Percentiles rank a stretch among this genome's conserved stretches.
Conservation (phyloP, 352 stramenopile species). For the Thalassiosira oceanica region DNA sequence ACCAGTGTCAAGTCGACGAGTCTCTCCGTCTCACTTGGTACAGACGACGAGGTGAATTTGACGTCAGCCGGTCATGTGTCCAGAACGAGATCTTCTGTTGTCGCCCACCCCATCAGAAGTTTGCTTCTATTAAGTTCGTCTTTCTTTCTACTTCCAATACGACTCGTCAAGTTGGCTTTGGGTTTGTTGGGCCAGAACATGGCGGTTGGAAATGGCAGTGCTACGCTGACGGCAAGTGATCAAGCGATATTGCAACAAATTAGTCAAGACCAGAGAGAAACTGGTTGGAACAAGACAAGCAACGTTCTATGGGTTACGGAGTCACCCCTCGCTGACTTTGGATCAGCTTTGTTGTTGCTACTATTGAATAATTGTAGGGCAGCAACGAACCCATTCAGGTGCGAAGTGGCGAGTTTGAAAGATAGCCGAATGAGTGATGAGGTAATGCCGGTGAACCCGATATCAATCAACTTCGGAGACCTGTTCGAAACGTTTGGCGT, state of each 20-base stretch:
- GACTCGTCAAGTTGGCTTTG: slow-evolving; percentile 67
- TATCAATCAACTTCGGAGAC: slow-evolving; percentile 74
- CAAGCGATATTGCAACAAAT: slow-evolving; percentile 31
- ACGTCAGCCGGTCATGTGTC: slow-evolving; percentile 35
- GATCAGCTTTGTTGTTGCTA: slow-evolving; percentile 56
- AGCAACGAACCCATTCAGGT: slow-evolving; percentile 58
- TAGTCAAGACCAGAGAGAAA: slow-evolving; percentile 32
- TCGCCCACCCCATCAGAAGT: slow-evolving; percentile 41
- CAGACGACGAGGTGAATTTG: slow-evolving; percentile 34
- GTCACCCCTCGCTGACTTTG: slow-evolving; percentile 71
- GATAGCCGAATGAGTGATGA: slow-evolving; percentile 67
- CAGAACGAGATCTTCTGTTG: slow-evolving; percentile 15
- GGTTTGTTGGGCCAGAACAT: slow-evolving; percentile 30
- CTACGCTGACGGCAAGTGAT: slow-evolving; percentile 14
- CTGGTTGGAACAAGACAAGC: slow-evolving; percentile 54
- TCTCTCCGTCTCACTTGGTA: slow-evolving; percentile 33
- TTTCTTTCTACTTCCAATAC: slow-evolving; percentile 76
- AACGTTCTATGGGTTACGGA: slow-evolving; percentile 75
- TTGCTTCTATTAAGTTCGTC: slow-evolving; percentile 58
- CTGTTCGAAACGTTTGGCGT: slow-evolving; percentile 66
- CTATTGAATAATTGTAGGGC: slow-evolving; percentile 66
- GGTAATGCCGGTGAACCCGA: neutral
- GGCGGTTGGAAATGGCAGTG: neutral
- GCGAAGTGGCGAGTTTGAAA: slow-evolving; percentile 51
- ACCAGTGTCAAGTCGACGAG: neutral